Evolutionary conservation across 371 early-diverging fungal species (phyloP), one percentile per base, ranked within the genome.

Genomic region (Lichtheimia ornata): DNA sequence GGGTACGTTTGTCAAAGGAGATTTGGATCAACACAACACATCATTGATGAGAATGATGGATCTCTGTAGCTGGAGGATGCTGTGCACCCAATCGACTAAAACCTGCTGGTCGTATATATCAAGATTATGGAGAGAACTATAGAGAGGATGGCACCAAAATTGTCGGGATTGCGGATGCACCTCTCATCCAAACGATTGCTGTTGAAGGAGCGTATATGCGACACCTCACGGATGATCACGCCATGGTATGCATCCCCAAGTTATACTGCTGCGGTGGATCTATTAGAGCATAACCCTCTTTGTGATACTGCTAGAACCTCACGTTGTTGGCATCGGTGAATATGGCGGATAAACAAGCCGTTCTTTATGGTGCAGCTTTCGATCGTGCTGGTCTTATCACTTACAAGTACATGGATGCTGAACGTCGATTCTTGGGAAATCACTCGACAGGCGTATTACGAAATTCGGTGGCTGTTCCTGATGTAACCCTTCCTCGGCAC

Each of bases 201-300:
- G 69, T 81, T 0, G 56, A 68, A 40, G 74, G 74, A 45, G 69
- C 70, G 64, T 81, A 81, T 50, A 69, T 81, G 72, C 63, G 70
- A 44, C 65, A 66, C 22, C 74, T 81, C 64, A 73, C 75, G 0
- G 81, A 81, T 55, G 74, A 81, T 63, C 58, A 66, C 43, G 73
- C 81, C 25, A 66, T 81, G 72, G 79, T 72, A 76, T 17, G 7
- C 40, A 20, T 28, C 22, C 22, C 22, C 1, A 22, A 22, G 22
- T 15, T 1, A 5, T 22, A 28, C 7, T 4, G 27, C n/a, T 50
- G 20, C 2, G 14, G n/a, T 18, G 18, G 17, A 43, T 43, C 22
- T 11, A 6, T 3, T 3, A 4, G 40, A 45, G 22, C 2, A 17
- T 22, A 59, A 12, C 45, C 18, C 14, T 22, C 22, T 22, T 2